Conservation (phyloP, 2,329 filamentous ascomycete species). For the Penicillium expansum region DNA sequence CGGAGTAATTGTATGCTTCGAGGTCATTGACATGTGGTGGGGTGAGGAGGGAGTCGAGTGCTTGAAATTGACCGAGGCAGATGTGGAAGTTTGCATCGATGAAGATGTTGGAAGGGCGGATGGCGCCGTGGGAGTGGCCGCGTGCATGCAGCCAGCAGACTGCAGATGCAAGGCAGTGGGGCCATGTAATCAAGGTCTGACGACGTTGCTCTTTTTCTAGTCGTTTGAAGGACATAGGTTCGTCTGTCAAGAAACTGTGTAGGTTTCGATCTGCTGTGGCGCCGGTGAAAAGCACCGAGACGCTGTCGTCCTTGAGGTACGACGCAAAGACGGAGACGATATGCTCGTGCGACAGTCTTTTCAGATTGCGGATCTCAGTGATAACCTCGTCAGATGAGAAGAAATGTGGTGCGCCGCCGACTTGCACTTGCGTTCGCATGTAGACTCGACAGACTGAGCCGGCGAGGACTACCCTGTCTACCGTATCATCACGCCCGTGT, state of each 20-base stretch:
- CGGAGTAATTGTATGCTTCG: conserved; percentile 58
- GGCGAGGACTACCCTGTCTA: conserved; percentile 44
- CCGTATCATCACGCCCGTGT: conserved; percentile 31
- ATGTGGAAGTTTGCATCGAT: conserved; percentile 57
- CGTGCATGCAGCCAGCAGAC: conserved; percentile 57
- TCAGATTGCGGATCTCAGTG: conserved; percentile 39
- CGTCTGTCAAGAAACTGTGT: conserved; percentile 44
- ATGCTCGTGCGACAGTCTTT: conserved; percentile 44
- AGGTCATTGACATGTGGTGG: conserved; percentile 54
- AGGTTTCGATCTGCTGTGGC: conserved; percentile 41
- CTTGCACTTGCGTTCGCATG: conserved; percentile 39
- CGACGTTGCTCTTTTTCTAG: conserved; percentile 43
- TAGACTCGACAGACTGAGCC: conserved; percentile 35
- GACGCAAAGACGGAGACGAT: conserved; percentile 46
- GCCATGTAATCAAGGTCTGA: conserved; percentile 46
- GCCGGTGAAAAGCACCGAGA: conserved; percentile 45
- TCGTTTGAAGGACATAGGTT: conserved; percentile 42
- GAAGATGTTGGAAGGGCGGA: conserved; percentile 60
- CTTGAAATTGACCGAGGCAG: conserved; percentile 58
- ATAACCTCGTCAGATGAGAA: conserved; percentile 42
- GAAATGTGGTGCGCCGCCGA: conserved; percentile 38
- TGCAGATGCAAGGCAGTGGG: conserved; percentile 53
- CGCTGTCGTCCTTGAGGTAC: conserved; percentile 44
- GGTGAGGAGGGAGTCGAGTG: conserved; percentile 53
- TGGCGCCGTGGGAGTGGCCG: conserved; percentile 55